Percentiles rank a stretch among this genome's conserved stretches.
phyloP scores from a whole-genome alignment of 2,329 filamentous ascomycete genomes.

The Achaetomium macrosporum region DNA sequence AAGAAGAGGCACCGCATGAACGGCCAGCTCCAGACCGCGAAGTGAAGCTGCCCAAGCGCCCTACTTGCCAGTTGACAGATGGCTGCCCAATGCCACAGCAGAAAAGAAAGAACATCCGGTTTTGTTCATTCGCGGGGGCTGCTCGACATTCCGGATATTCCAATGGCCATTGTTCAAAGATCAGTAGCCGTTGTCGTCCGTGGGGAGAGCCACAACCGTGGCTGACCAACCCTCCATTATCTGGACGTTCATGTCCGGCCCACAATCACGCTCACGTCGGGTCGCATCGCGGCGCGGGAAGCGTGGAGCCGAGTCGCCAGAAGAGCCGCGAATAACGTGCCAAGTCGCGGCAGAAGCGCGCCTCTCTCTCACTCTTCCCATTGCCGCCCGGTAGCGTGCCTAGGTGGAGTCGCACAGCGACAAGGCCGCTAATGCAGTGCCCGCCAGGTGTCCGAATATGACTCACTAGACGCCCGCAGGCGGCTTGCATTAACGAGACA shows the following conservation, averaged over 20 bases:
- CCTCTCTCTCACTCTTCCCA: conserved; percentile 4
- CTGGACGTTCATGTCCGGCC: conserved; percentile 1
- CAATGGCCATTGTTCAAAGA: background rate
- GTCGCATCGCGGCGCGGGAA: conserved; percentile 12
- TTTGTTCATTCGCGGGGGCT: background rate
- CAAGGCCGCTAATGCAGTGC: conserved; percentile 14
- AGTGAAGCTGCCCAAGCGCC: conserved; percentile 10
- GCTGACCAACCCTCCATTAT: conserved; percentile 10
- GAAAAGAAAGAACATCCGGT: background rate
- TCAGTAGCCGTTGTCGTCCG: background rate
- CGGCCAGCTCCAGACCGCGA: conserved; percentile 2
- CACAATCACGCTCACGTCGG: conserved; percentile 11
- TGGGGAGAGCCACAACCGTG: conserved; percentile 17
- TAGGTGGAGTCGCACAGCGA: conserved; percentile 9
- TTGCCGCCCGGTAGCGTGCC: conserved; percentile 15
- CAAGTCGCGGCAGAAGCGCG: conserved; percentile 16
- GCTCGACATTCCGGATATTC: background rate
- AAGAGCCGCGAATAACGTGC: conserved; percentile 17
- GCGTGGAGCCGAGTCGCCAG: conserved; percentile 12
- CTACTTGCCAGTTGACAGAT: background rate
- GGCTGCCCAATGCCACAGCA: conserved; percentile 12
- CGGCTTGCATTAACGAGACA: conserved; percentile 17
- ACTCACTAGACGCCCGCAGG: conserved; percentile 29
- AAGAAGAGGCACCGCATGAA: background rate
- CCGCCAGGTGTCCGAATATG: conserved; percentile 30